phyloP scores from a whole-genome alignment of 768 basidiomycete genomes.

The Podaxis sp. region DNA sequence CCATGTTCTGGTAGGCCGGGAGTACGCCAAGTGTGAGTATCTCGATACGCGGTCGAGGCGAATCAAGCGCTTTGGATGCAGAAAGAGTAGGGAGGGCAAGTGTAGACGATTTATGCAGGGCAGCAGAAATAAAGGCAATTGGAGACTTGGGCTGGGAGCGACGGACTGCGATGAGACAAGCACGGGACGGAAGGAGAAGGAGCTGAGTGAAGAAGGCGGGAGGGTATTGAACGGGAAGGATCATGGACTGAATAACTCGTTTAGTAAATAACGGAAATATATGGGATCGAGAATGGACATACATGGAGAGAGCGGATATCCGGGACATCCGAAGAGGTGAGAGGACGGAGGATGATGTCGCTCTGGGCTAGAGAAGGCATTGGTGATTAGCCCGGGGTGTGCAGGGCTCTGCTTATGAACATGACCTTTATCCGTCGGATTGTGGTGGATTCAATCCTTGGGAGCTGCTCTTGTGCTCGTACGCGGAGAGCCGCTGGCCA shows the following conservation, averaged over 20 bases:
- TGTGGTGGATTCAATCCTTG: background rate
- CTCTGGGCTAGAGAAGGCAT: slow-evolving; percentile 17
- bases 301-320: slow-evolving; percentile 43
- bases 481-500: slow-evolving; percentile 2
- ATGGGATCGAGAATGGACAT: slow-evolving; percentile 20
- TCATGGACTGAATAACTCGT: slow-evolving; percentile 25
- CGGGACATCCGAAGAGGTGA: slow-evolving; percentile 35
- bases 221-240: slow-evolving; percentile 42
- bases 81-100: slow-evolving; percentile 13
- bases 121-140: slow-evolving; percentile 47
- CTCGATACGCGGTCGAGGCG: slow-evolving; percentile 36
- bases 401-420: background rate
- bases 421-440: background rate
- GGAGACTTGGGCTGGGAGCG: slow-evolving; percentile 27
- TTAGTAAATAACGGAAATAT: slow-evolving; percentile 2
- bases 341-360: slow-evolving; percentile 31
- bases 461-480: slow-evolving; percentile 3
- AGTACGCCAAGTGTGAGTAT: slow-evolving; percentile 54
- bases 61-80: slow-evolving; percentile 17
- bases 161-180: slow-evolving; percentile 42
- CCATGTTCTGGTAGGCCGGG: slow-evolving; percentile 41
- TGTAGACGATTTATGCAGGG: slow-evolving; percentile 21
- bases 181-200: slow-evolving; percentile 37
- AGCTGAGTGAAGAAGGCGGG: slow-evolving; percentile 47
- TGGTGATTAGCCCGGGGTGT: background rate